Evolutionary conservation across 345 rosid genomes (phyloP), one percentile per base, ranked within the genome.

Genomic region (Mercurialis annua): DNA sequence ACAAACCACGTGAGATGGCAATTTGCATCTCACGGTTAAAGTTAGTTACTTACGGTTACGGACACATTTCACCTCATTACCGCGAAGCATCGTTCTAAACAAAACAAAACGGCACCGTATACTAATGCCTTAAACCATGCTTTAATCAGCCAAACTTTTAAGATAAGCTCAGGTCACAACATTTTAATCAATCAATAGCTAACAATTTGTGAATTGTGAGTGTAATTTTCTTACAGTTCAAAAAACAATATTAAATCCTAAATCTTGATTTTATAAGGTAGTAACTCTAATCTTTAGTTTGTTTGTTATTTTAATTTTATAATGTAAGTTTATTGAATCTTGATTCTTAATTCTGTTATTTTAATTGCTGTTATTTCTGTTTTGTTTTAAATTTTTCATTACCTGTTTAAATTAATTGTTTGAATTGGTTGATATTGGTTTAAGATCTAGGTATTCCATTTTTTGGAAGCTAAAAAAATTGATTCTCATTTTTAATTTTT

Each of bases 371-470:
- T 17, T 11, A 0, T 11, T 4, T 38, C 14, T 1, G 1, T 38
- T 59, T 33, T 6, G 3, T 16, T 40, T n/a, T n/a, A n/a, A n/a
- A n/a, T n/a, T 18, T 6, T 27, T n/a, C 4, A 14, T 26, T 61
- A 23, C 16, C 9, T 36, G 44, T n/a, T 26, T 43, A 14, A 42
- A 23, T 61, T 44, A 12, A 6, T n/a, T 40, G 14, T 14, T 11
- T 23, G 15, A 23, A 21, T 7, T 23, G 48, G 23, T 34, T 17
- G 40, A 12, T 64, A 40, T 58, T 38, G 18, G n/a, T 34, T 36
- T 49, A 58, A 65, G 55, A 71, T 65, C 46, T 46, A 46, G 31
- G 21, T 62, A 67, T 67, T 57, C 55, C 30, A 56, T 57, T 14
- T 30, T 68, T 31, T 47, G 64, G 48, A 68, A 68, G 24, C 15